Evolutionary conservation across 768 basidiomycete species (phyloP), one percentile per base, ranked within the genome.

Genomic region (Cyathus striatus): DNA sequence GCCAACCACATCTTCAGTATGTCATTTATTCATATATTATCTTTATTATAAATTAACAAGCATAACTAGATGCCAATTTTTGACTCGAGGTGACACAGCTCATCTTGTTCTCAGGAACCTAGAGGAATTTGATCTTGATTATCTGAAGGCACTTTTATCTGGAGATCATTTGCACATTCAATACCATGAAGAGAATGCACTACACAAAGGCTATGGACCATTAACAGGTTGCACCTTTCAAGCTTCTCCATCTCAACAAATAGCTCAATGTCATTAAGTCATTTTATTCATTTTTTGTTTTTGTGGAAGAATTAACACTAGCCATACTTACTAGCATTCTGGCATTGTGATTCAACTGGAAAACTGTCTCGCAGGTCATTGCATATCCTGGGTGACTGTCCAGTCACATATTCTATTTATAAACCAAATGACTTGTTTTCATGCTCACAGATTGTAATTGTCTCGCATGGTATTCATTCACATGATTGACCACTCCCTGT

Each of bases 261-360:
- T 9, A n/a, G 9, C 9, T 9, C 27, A 9, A 9, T 30, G 27
- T n/a, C 27, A n/a, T 30, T 9, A 30, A n/a, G 9, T 30, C n/a
- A n/a, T 9, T n/a, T 9, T 30, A 9, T 30, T n/a, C 27, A 30
- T 30, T n/a, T 9, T 30, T 30, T 30, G n/a, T n/a, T 30, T 30
- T 30, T 30, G n/a, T 30, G 27, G 27, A 9, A 9, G 9, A 9
- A 30, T 9, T 30, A n/a, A 9, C 9, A 30, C n/a, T 9, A 30
- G n/a, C n/a, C 27, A 9, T 9, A 30, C 9, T 17, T 16, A 36
- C 17, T 20, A 44, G 43, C 47, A 21, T 44, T 50, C 32, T 56
- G 56, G 52, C 56, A 57, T 49, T 47, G 49, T 1, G 25, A 26
- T 23, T 17, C 47, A 18, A 41, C 49, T 27, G 50, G 52, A 1